Percentiles rank a stretch among this genome's conserved stretches.
Conservation (phyloP, 768 basidiomycete genomes). For the Chiua virens region DNA sequence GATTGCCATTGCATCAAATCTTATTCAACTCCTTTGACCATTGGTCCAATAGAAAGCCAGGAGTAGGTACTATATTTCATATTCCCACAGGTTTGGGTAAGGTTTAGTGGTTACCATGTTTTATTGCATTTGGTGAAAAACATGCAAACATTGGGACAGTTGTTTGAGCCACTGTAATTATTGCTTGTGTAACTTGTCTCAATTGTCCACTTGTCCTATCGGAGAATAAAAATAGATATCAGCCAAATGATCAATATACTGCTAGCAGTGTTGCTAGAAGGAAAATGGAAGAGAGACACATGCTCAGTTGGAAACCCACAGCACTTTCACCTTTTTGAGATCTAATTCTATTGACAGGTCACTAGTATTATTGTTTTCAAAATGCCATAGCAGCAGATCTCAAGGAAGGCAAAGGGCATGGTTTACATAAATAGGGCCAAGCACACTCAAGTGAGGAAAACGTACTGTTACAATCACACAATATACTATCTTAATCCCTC, state of each 20-base stretch:
- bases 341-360: slow-evolving; percentile 87
- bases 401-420: neutral
- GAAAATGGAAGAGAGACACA: slow-evolving; percentile 35
- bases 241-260: neutral
- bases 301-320: slow-evolving; percentile 86
- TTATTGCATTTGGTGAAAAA: no score
- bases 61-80: no score
- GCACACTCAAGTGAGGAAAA: neutral
- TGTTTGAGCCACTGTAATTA: no score
- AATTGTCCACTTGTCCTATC: slow-evolving; percentile 81
- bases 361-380: slow-evolving; percentile 80
- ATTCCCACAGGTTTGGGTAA: no score
- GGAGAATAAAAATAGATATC: slow-evolving; percentile 26
- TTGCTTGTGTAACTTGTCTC: slow-evolving; percentile 88
- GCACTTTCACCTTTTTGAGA: slow-evolving; percentile 81
- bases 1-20: no score
- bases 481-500: no score
- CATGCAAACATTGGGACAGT: no score
- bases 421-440: neutral
- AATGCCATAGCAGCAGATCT: slow-evolving; percentile 96
- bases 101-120: no score
- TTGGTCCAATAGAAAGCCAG: no score
- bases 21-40: no score
- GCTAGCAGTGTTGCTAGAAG: no score
- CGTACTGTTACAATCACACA: no score